These are phyloP conservation scores for Phlebopus sp. DNA, from an alignment of 1,284 basidiomycete species.

Conservation along the genomic window DNA sequence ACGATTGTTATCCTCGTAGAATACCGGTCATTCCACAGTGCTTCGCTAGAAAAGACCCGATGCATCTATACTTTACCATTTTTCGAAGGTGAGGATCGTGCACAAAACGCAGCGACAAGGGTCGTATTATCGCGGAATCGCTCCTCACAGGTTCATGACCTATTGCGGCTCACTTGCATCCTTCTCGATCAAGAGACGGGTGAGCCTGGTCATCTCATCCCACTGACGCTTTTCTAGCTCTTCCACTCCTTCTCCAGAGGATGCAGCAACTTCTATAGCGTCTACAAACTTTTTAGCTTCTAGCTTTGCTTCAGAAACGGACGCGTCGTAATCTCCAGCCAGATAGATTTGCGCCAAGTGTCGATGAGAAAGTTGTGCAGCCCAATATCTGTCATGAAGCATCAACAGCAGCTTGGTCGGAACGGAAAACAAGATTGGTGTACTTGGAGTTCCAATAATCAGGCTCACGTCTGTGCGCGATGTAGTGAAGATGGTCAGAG, in stretches of 20 bases:
- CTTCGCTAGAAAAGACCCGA: not conserved
- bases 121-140: no score
- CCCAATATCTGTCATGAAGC: slow-evolving; percentile 17
- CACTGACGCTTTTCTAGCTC: slow-evolving; percentile 22
- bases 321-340: slow-evolving; percentile 4
- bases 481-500: slow-evolving; percentile 25
- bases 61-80: not conserved
- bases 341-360: slow-evolving; percentile 22
- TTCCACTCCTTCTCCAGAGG: slow-evolving; percentile 7
- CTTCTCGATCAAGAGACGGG: slow-evolving; percentile 16
- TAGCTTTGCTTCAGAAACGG: slow-evolving; percentile 13
- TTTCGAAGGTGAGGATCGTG: not conserved
- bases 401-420: not conserved
- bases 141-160: no score
- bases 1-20: not conserved
- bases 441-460: slow-evolving; percentile 25
- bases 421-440: not conserved
- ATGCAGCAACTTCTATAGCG: slow-evolving; percentile 11
- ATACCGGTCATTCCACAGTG: no score
- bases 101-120: not conserved
- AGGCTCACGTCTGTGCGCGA: slow-evolving; percentile 28
- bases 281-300: slow-evolving; percentile 15
- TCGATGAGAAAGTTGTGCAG: slow-evolving; percentile 17
- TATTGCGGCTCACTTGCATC: slow-evolving; percentile 2
- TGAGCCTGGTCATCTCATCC: slow-evolving; percentile 28